Conservation (phyloP, 75 land plant species). For the Sequoiadendron giganteum region DNA sequence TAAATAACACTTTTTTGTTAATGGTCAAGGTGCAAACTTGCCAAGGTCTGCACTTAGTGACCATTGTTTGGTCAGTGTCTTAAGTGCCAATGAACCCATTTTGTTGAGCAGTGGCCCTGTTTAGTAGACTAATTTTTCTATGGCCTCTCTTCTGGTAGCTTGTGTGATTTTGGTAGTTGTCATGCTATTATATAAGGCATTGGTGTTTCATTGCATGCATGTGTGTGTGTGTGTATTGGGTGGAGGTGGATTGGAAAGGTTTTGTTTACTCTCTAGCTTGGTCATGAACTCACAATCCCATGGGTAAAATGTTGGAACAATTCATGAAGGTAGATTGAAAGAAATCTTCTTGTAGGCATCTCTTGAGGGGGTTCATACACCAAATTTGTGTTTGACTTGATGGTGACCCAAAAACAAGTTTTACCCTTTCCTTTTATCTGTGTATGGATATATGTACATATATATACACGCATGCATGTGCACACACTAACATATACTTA, state of each 20-base stretch:
- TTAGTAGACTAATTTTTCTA: background rate
- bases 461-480: too few relatives aligned
- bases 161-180: background rate
- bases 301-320: background rate
- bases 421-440: too few relatives aligned
- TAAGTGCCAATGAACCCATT: background rate
- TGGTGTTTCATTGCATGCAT: background rate
- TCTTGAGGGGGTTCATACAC: background rate
- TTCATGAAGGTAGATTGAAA: background rate
- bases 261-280: background rate
- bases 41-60: background rate
- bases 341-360: background rate
- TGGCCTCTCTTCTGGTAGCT: background rate
- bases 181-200: background rate
- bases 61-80: background rate
- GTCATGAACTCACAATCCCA: background rate
- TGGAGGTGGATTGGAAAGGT: background rate
- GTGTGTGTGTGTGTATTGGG: too few relatives aligned
- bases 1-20: background rate
- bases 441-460: too few relatives aligned
- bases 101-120: background rate
- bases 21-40: background rate
- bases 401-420: background rate
- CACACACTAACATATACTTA: too few relatives aligned
- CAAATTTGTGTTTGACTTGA: background rate